A percentile compares a stretch with the other conserved stretches of the same genome.
Conservation (phyloP, 2,329 filamentous ascomycete genomes). For the Pestalotiopsis sp. region DNA sequence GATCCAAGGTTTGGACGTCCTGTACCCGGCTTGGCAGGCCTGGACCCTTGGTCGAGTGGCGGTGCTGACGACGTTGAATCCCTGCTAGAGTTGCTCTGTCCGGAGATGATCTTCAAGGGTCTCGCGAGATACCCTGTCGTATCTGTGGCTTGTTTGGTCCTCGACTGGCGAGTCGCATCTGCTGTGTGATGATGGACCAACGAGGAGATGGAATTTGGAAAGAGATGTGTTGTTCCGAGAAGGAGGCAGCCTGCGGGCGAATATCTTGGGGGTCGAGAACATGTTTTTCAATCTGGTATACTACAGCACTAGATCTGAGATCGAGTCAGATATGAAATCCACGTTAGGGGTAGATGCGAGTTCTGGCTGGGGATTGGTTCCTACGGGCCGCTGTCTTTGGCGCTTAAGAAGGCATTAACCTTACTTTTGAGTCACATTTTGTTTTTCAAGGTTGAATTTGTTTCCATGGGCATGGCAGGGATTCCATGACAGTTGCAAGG, state of each 20-base stretch:
- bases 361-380: not conserved
- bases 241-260: constrained; percentile 5
- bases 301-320: not conserved
- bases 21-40: constrained; percentile 15
- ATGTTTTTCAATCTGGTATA: not conserved
- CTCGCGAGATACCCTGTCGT: not conserved
- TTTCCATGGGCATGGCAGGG: not conserved
- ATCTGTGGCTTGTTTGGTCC: not conserved
- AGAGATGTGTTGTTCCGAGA: not conserved
- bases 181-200: not conserved
- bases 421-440: not conserved
- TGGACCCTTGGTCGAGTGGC: constrained; percentile 28
- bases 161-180: constrained; percentile 5
- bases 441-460: not conserved
- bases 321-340: not conserved
- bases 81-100: constrained; percentile 15
- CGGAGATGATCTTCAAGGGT: constrained; percentile 24
- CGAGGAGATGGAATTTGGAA: not conserved
- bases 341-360: not conserved
- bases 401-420: not conserved
- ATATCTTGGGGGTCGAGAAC: not conserved
- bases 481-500: not conserved
- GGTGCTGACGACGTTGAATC: constrained; percentile 27
- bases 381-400: not conserved
- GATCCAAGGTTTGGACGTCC: constrained; percentile 16